Evolutionary conservation across 2,329 filamentous ascomycete genomes (phyloP).

Genomic region (Cryphonectria carpinicola): DNA sequence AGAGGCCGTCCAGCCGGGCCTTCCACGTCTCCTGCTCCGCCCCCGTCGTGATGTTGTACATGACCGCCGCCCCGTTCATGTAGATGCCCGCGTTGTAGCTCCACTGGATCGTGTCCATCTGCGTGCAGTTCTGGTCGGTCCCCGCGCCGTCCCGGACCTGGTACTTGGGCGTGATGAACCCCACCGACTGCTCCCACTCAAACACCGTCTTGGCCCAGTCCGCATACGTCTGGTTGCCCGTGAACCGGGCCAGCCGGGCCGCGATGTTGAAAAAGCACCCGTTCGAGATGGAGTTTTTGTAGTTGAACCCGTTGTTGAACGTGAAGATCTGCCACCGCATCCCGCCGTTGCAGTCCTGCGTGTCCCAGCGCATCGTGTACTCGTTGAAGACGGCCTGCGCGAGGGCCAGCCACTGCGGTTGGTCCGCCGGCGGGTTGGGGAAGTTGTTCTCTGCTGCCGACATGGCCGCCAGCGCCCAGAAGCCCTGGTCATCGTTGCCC

Average conservation of each 20-base stretch:
- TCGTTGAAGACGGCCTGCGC: conserved; percentile 81
- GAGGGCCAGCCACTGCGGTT: conserved; percentile 77
- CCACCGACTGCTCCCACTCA: conserved; percentile 61
- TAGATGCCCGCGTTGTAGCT: conserved; percentile 71
- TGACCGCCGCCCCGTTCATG: conserved; percentile 63
- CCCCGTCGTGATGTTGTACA: conserved; percentile 64
- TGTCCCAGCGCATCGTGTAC: conserved; percentile 73
- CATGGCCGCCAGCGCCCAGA: conserved; percentile 85
- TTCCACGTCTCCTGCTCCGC: conserved; percentile 53
- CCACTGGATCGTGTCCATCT: conserved; percentile 65
- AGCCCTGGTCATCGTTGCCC: conserved; percentile 79
- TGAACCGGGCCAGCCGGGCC: conserved; percentile 76
- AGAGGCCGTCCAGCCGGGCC: conserved; percentile 60
- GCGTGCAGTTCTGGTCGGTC: conserved; percentile 51
- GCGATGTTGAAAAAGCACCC: conserved; percentile 72
- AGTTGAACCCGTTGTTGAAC: conserved; percentile 72
- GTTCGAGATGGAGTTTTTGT: conserved; percentile 72
- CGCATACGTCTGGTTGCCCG: conserved; percentile 76
- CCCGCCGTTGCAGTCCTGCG: conserved; percentile 68
- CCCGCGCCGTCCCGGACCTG: conserved; percentile 62
- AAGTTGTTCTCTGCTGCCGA: conserved; percentile 77
- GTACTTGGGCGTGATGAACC: conserved; percentile 60
- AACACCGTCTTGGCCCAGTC: conserved; percentile 76
- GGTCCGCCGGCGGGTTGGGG: conserved; percentile 63
- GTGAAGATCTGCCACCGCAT: conserved; percentile 85